Evolutionary conservation across 1,139 yeast species (phyloP), one percentile per base, ranked within the genome.

Genomic region (Hemisphaericaspora xylofermentans): DNA sequence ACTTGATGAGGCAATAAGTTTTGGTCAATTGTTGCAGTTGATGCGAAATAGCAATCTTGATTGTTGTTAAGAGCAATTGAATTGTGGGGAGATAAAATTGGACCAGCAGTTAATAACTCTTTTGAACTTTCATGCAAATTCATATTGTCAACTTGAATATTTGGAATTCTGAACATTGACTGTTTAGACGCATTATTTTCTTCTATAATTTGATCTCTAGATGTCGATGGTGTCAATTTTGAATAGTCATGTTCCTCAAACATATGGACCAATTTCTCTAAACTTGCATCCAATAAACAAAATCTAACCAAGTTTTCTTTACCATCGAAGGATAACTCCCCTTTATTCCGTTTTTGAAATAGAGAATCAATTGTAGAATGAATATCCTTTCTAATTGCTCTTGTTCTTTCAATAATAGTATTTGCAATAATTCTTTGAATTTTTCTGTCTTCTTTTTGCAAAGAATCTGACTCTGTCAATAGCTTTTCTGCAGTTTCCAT

Each of bases 401-500:
- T 55, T 2, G 77, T 69, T 39, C 76, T 57, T 51, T 70, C 72
- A 31, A 72, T 59, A 41, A 71, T 59, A 0, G 77, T 75, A 49
- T 68, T 67, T 17, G 73, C 61, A 37, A 71, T 64, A 38, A 68
- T 64, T 39, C 55, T 63, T 49, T 70, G 73, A 32, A 70, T 56
- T 49, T 71, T 70, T 32, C 60, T 50, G 40, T 71, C 74, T 30
- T 65, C 73, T 38, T 56, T 55, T 36, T 61, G 61, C 19, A 56
- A 59, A 25, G 61, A 63, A 36, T 68, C 70, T 44, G 60, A 52
- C 50, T 75, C 71, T 42, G 66, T 65, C 41, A 82, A 60, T 41
- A 83, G 60, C 45, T 77, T 77, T 44, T 80, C 87, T 0, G 88
- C 88, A 3, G 86, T 76, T 57, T 81, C 82, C 53, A 86, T 81